Evolutionary conservation across 2,329 filamentous ascomycete genomes (phyloP).

Genomic region (Lachnellula arida): DNA sequence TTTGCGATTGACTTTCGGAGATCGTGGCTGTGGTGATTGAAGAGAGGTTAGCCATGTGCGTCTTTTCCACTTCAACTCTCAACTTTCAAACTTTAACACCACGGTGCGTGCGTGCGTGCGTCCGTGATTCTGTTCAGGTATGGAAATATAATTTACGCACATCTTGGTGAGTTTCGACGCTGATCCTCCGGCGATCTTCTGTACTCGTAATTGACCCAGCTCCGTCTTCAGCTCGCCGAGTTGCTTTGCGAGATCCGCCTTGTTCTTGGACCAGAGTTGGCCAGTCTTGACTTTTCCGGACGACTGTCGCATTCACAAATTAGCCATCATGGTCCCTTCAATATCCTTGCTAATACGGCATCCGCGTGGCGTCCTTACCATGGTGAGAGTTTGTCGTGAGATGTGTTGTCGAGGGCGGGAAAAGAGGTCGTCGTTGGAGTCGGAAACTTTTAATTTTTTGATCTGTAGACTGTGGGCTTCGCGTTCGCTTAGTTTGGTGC

Average conservation of each 20-base stretch:
- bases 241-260: constrained; percentile 96
- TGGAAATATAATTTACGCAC: constrained; percentile 50
- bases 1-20: constrained; percentile 99
- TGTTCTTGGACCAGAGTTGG: constrained; percentile 98
- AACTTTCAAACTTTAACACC: background rate
- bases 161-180: constrained; percentile 97
- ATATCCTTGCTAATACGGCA: constrained; percentile 17
- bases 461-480: background rate
- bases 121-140: too few relatives aligned
- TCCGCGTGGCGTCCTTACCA: constrained; percentile 13
- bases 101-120: background rate
- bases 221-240: constrained; percentile 93
- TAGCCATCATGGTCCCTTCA: constrained; percentile 18
- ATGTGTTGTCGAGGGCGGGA: constrained; percentile 8
- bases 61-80: background rate
- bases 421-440: constrained; percentile 1
- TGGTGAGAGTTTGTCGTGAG: constrained; percentile 20
- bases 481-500: background rate
- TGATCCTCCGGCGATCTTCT: constrained; percentile 93
- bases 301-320: constrained; percentile 45
- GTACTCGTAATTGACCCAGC: constrained; percentile 92
- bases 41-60: background rate
- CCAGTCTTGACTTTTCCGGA: constrained; percentile 81
- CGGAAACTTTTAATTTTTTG: background rate
- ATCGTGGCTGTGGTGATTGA: constrained; percentile 67